phyloP scores from a whole-genome alignment of 2,329 filamentous ascomycete genomes.

The Pezizomycotina sp. region DNA sequence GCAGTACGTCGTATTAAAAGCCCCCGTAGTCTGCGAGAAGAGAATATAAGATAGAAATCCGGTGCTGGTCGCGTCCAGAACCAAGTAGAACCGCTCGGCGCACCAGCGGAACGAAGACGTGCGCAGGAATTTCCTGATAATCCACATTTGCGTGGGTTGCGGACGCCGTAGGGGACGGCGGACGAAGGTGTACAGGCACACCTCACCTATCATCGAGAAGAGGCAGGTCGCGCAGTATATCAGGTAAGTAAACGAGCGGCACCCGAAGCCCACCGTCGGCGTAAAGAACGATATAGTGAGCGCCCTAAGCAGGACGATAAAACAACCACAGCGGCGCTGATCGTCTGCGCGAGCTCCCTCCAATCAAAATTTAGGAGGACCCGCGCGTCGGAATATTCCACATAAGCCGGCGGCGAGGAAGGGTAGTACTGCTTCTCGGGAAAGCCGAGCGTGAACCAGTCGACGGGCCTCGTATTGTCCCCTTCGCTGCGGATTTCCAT shows the following conservation, averaged over 20 bases:
- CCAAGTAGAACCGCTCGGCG: conserved; percentile 26
- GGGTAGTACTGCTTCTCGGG: too few relatives aligned
- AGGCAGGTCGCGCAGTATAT: conserved; percentile 29
- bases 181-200: conserved; percentile 15
- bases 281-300: conserved; percentile 33
- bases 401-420: too few relatives aligned
- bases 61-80: conserved; percentile 29
- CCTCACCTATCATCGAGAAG: conserved; percentile 29
- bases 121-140: conserved; percentile 4
- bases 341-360: conserved; percentile 33
- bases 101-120: conserved; percentile 6
- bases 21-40: conserved; percentile 32
- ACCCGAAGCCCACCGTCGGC: conserved; percentile 34
- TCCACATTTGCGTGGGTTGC: conserved; percentile 5
- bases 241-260: conserved; percentile 32
- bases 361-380: conserved; percentile 32
- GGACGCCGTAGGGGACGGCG: conserved; percentile 15
- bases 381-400: conserved; percentile 27
- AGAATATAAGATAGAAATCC: conserved; percentile 30
- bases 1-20: conserved; percentile 32
- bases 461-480: conserved; percentile 5
- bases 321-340: conserved; percentile 29
- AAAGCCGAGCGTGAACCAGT: conserved; percentile 11
- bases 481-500: conserved; percentile 14
- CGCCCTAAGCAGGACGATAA: conserved; percentile 28